These are phyloP conservation scores for Podila epicladia DNA, from an alignment of 192 early-diverging fungal species.

Conservation along the genomic window DNA sequence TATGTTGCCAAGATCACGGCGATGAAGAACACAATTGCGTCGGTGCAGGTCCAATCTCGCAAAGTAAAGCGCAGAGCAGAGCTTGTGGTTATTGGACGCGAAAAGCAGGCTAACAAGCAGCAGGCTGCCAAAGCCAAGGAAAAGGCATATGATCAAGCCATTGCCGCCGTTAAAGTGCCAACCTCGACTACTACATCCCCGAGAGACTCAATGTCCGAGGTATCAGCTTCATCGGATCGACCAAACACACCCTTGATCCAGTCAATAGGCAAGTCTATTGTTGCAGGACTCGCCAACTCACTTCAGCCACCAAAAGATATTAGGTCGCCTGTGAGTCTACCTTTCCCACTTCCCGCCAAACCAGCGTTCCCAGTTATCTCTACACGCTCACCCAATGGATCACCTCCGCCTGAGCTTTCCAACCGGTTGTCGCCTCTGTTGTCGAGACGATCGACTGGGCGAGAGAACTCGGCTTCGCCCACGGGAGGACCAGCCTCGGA, in stretches of 20 bases:
- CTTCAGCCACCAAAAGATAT: neutral
- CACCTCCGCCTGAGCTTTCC: constrained; percentile 11
- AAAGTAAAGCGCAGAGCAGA: constrained; percentile 35
- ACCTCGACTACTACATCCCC: neutral
- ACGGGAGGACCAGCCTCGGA: neutral
- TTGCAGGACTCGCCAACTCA: neutral
- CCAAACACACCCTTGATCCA: neutral
- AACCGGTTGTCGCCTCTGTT: neutral
- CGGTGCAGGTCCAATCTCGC: constrained; percentile 15
- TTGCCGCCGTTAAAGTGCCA: constrained; percentile 16
- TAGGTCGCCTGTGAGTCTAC: constrained; percentile 14
- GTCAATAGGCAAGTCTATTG: constrained; percentile 9
- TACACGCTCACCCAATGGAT: constrained; percentile 2
- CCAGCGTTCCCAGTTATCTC: constrained; percentile 42
- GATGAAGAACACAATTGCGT: constrained; percentile 40
- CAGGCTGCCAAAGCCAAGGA: constrained; percentile 23
- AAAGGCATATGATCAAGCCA: constrained; percentile 40
- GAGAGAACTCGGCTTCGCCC: neutral
- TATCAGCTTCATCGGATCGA: neutral
- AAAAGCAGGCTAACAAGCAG: constrained; percentile 25
- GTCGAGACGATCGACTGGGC: neutral
- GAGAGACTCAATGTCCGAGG: neutral
- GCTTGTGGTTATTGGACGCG: constrained; percentile 32
- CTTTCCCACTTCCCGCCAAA: constrained; percentile 38
- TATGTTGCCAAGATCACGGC: constrained; percentile 39